These are phyloP conservation scores for Theobroma grandiflorum DNA, from an alignment of 441 rosid species.

Conservation along the genomic window DNA sequence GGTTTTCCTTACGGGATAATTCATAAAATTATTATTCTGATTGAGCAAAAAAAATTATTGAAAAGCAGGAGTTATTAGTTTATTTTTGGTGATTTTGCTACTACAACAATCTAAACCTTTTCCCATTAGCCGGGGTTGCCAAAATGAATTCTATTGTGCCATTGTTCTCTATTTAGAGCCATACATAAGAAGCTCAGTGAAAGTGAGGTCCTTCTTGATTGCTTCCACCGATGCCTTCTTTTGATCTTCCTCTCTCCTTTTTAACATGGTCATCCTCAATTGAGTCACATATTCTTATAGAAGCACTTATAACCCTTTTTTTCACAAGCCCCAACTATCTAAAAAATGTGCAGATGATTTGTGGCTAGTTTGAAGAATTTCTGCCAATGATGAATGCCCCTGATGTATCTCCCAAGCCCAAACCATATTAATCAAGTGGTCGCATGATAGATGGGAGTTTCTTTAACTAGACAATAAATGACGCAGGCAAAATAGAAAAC, in stretches of 20 bases:
- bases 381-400: neutral
- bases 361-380: neutral
- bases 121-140: neutral
- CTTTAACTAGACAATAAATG: neutral
- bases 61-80: neutral
- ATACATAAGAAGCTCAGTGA: neutral
- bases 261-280: constrained; percentile 3
- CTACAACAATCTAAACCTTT: neutral
- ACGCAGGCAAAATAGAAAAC: neutral
- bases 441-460: constrained; percentile 7
- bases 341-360: neutral
- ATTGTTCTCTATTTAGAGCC: neutral
- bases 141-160: neutral
- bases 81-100: neutral
- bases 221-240: neutral
- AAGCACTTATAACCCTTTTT: neutral
- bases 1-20: too few species aligned
- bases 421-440: neutral
- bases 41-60: too few species aligned
- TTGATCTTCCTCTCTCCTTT: neutral
- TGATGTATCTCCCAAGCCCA: too few species aligned
- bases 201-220: neutral
- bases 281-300: neutral
- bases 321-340: neutral
- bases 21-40: too few species aligned